Percentiles rank a stretch among this genome's conserved stretches.
Conservation (phyloP, 164 flowering plant genomes). For the Magnolia changhungtana region DNA sequence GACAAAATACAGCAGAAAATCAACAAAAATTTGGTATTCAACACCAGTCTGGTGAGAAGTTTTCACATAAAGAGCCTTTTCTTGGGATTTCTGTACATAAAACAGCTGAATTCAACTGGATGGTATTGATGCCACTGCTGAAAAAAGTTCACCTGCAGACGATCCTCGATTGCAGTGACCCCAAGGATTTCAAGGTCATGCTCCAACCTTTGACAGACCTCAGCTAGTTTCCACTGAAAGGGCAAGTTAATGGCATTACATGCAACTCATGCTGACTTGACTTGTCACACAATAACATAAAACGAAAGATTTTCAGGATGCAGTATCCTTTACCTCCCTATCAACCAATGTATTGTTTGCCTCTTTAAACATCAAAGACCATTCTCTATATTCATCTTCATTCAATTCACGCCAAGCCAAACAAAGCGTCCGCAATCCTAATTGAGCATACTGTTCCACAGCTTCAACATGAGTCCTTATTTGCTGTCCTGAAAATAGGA, state of each 20-base stretch:
- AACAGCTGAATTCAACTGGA: neutral
- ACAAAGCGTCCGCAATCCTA: constrained; percentile 90
- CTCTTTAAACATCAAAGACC: constrained; percentile 88
- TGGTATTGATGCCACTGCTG: neutral
- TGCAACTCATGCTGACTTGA: neutral
- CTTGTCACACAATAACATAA: neutral
- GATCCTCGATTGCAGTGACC: constrained; percentile 96
- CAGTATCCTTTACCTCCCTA: constrained; percentile 71
- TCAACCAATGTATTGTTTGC: constrained; percentile 90
- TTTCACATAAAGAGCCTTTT: neutral
- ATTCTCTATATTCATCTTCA: constrained; percentile 83
- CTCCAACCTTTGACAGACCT: constrained; percentile 92
- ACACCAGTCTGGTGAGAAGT: neutral
- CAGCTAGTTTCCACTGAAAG: constrained; percentile 89
- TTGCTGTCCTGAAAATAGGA: constrained; percentile 63
- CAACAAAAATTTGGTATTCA: neutral
- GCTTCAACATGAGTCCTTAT: constrained; percentile 70
- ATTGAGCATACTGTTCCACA: constrained; percentile 88
- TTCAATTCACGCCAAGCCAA: constrained; percentile 91
- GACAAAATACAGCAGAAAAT: constrained; percentile 3
- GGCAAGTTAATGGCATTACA: neutral
- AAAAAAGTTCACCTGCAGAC: constrained; percentile 61
- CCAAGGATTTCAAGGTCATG: constrained; percentile 86
- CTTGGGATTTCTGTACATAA: neutral
- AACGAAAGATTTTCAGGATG: neutral